phyloP scores from a whole-genome alignment of 140 eudicot species.

The Ambrosia hybrid region DNA sequence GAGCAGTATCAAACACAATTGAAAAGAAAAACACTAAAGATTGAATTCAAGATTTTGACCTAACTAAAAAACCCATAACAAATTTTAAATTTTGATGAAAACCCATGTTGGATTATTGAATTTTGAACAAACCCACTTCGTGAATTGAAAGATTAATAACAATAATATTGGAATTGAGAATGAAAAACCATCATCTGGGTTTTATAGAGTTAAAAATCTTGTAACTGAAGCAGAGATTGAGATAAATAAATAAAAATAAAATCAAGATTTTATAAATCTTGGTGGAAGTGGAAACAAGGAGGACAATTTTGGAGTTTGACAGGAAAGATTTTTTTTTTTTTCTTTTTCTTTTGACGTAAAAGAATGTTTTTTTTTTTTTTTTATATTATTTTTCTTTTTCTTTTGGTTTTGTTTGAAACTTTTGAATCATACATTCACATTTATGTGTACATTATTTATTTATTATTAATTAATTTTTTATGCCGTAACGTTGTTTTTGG shows the following conservation, averaged over 20 bases:
- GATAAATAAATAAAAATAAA: not conserved
- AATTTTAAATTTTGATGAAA: slow-evolving; percentile 26
- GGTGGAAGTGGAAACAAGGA: slow-evolving; percentile 23
- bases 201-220: slow-evolving; percentile 1
- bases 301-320: slow-evolving; percentile 39
- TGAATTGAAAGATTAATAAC: not conserved
- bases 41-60: slow-evolving; percentile 32
- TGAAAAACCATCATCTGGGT: slow-evolving; percentile 38
- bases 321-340: slow-evolving; percentile 30
- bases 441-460: not conserved
- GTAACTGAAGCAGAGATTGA: slow-evolving; percentile 23
- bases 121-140: slow-evolving; percentile 17
- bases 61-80: slow-evolving; percentile 36
- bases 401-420: no score
- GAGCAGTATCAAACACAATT: slow-evolving; percentile 25
- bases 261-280: slow-evolving; percentile 8
- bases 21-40: not conserved
- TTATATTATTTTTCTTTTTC: not conserved
- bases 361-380: slow-evolving; percentile 28
- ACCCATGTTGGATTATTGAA: slow-evolving; percentile 24
- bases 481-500: no score
- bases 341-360: slow-evolving; percentile 15
- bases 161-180: not conserved
- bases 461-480: no score
- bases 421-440: not conserved